Conservation (phyloP, 768 basidiomycete species). For the Tubosaeta sp. region DNA sequence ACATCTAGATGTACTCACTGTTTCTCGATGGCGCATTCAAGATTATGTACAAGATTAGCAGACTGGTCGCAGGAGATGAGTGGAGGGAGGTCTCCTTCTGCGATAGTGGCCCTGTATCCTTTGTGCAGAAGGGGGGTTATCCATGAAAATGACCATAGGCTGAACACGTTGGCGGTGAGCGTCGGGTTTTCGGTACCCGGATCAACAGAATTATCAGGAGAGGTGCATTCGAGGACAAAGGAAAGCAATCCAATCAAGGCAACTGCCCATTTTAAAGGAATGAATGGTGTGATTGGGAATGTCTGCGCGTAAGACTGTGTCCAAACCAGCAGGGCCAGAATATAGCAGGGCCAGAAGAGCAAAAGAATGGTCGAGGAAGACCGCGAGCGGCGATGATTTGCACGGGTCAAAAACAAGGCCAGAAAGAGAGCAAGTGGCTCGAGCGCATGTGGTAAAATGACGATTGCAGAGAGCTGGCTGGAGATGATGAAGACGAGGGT, state of each 20-base stretch:
- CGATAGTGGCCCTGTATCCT: constrained; percentile 61
- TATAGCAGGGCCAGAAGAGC: constrained; percentile 78
- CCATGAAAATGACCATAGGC: constrained; percentile 83
- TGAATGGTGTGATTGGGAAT: constrained; percentile 33
- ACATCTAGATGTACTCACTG: constrained; percentile 42
- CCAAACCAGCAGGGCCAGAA: constrained; percentile 49
- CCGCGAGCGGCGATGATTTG: constrained; percentile 68
- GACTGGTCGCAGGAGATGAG: constrained; percentile 68
- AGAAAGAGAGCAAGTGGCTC: constrained; percentile 52
- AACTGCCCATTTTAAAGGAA: constrained; percentile 43
- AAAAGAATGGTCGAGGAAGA: constrained; percentile 70
- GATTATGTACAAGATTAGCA: constrained; percentile 54
- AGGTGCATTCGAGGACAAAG: constrained; percentile 64
- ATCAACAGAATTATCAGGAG: constrained; percentile 50
- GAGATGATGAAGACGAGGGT: constrained; percentile 39
- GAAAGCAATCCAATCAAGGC: constrained; percentile 45
- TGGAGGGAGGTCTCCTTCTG: constrained; percentile 81
- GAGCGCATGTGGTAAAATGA: constrained; percentile 48
- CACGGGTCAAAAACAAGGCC: constrained; percentile 49
- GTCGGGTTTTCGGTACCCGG: constrained; percentile 61
- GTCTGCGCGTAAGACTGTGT: constrained; percentile 49
- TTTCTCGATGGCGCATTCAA: constrained; percentile 58
- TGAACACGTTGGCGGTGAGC: constrained; percentile 80
- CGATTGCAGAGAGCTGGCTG: constrained; percentile 33
- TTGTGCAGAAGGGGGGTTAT: constrained; percentile 76